Percentiles rank a stretch among this genome's conserved stretches.
phyloP scores from a whole-genome alignment of 2,329 filamentous ascomycete genomes.

The Colletotrichum sp. region DNA sequence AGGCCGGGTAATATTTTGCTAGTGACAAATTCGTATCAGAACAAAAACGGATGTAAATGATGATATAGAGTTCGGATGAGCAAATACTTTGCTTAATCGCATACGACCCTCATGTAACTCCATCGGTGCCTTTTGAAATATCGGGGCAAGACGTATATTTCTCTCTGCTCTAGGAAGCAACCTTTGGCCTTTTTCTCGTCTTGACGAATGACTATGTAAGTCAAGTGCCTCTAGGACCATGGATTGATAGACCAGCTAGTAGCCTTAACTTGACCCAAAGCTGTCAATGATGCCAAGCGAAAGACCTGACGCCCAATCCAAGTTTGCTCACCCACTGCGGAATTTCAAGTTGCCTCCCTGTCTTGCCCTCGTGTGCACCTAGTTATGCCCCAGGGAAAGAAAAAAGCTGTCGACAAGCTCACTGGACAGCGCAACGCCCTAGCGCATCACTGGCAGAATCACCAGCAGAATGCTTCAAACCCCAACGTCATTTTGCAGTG shows the following conservation, averaged over 20 bases:
- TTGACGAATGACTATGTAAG: not conserved
- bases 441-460: slow-evolving; percentile 13
- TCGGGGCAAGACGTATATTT: not conserved
- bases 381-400: not conserved
- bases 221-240: not conserved
- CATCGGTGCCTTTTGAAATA: not conserved
- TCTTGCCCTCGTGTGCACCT: not conserved
- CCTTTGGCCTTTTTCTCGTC: not conserved
- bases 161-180: not conserved
- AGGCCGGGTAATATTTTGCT: not conserved
- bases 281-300: not conserved
- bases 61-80: not conserved
- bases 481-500: slow-evolving; percentile 21
- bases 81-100: not conserved
- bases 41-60: not conserved
- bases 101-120: not conserved
- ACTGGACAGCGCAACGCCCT: not conserved
- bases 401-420: not conserved
- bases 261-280: not conserved
- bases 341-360: not conserved
- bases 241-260: not conserved
- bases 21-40: not conserved
- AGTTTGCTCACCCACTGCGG: not conserved
- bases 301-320: not conserved
- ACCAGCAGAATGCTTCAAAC: slow-evolving; percentile 2